Evolutionary conservation across 148 eudicot species (phyloP).

Genomic region (Selenicereus undatus): DNA sequence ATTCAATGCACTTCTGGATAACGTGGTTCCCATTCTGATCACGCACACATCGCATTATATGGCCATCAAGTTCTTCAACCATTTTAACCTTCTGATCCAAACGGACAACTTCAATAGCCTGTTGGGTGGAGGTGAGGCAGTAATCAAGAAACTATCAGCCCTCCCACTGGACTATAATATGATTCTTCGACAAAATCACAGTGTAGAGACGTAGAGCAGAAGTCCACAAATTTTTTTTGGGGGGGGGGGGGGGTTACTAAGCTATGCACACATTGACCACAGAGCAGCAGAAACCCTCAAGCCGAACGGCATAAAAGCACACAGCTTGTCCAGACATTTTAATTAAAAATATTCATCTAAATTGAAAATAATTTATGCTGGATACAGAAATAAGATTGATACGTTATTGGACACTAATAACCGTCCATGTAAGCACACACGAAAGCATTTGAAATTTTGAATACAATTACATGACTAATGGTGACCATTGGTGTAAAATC

Average conservation of each 20-base stretch:
- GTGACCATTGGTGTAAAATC: not conserved
- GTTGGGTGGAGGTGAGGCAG: not conserved
- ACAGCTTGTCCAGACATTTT: not conserved
- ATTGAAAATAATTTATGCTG: too few species aligned
- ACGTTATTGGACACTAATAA: too few species aligned
- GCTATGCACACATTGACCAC: not conserved
- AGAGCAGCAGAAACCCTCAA: not conserved
- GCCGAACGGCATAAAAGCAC: not conserved
- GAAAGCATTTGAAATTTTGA: not conserved
- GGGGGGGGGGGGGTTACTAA: not conserved
- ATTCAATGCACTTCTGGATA: conserved; percentile 95
- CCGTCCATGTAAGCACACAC: too few species aligned
- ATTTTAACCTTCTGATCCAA: conserved; percentile 93
- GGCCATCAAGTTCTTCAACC: conserved; percentile 93
- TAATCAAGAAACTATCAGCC: not conserved
- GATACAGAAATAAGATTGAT: too few species aligned
- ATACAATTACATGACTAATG: not conserved
- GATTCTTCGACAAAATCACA: not conserved
- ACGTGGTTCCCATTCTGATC: conserved; percentile 99
- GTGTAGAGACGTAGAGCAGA: not conserved
- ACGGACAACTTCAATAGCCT: conserved; percentile 99
- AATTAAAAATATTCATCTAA: not conserved
- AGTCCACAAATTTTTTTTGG: not conserved
- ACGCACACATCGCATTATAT: conserved; percentile 96
- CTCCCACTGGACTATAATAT: not conserved